phyloP scores from a whole-genome alignment of 1,284 basidiomycete genomes.

The Coniferiporia weirii region DNA sequence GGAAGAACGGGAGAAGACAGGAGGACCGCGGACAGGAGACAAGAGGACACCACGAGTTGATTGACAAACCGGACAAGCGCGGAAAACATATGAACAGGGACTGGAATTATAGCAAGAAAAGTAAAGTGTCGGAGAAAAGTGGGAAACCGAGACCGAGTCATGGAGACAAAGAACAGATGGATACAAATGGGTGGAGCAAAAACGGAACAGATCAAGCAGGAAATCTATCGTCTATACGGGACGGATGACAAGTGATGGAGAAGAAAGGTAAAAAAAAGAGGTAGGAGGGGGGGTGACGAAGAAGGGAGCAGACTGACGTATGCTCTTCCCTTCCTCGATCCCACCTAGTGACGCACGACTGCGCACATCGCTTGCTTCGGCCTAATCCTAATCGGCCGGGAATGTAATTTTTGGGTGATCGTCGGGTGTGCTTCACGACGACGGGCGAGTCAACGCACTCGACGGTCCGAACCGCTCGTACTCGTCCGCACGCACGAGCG shows the following conservation, averaged over 20 bases:
- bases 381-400: neutral
- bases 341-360: neutral
- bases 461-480: slow-evolving; percentile 9
- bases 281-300: neutral
- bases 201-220: neutral
- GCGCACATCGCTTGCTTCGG: neutral
- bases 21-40: neutral
- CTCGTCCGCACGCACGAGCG: slow-evolving; percentile 14
- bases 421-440: neutral
- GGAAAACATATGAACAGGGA: neutral
- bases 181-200: neutral
- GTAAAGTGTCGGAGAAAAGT: neutral
- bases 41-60: neutral
- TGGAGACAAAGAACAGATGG: neutral
- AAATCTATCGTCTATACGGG: slow-evolving; percentile 13
- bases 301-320: neutral
- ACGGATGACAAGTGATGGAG: no score
- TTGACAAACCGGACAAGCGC: neutral
- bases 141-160: no score
- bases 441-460: neutral
- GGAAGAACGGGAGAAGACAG: neutral
- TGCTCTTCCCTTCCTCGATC: neutral
- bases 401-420: neutral
- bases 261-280: neutral
- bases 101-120: neutral